Evolutionary conservation across 1,139 yeast genomes (phyloP).

Genomic region (Nakaseomyces nivariensis): DNA sequence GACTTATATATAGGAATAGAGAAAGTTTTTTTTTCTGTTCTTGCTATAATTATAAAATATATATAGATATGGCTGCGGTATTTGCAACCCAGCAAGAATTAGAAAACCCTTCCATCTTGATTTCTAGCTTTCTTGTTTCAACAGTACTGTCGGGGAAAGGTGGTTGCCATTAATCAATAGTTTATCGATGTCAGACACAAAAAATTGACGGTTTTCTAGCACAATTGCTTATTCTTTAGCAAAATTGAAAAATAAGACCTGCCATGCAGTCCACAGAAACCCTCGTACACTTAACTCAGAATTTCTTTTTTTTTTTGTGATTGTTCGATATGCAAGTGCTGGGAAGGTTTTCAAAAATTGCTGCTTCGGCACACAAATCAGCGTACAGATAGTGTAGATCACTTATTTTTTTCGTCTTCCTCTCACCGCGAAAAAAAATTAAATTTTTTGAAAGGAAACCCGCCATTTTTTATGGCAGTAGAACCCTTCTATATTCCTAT

Average conservation of each 20-base stretch:
- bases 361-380: neutral
- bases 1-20: too few species aligned
- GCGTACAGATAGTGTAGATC: neutral
- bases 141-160: neutral
- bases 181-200: neutral
- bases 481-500: neutral
- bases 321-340: too few species aligned
- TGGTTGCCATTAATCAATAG: neutral
- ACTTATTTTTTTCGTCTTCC: neutral
- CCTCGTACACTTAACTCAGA: too few species aligned
- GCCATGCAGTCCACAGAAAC: too few species aligned
- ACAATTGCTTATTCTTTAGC: too few species aligned
- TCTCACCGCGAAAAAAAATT: too few species aligned
- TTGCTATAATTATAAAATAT: too few species aligned
- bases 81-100: neutral
- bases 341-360: too few species aligned
- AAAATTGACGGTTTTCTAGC: too few species aligned
- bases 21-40: too few species aligned
- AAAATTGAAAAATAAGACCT: too few species aligned
- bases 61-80: neutral
- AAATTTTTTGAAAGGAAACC: neutral
- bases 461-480: neutral
- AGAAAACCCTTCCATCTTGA: neutral
- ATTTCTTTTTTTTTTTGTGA: too few species aligned
- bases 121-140: neutral